Percentiles rank a stretch among this genome's conserved stretches.
Conservation (phyloP, 495 filamentous ascomycete species). For the Lepraria neglecta region DNA sequence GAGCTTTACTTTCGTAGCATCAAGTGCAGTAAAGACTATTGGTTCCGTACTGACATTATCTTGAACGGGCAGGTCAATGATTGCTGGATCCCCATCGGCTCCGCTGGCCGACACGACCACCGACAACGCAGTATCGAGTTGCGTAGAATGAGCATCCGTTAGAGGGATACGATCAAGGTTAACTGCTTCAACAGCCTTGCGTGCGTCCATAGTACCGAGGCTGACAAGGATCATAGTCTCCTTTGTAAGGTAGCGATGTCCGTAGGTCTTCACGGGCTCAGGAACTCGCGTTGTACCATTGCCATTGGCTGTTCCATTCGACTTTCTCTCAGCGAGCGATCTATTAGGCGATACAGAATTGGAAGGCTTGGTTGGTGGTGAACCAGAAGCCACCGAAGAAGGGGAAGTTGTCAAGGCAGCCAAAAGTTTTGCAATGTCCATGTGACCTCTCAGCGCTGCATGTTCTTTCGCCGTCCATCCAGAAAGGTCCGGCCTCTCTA, state of each 20-base stretch:
- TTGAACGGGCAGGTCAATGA: slow-evolving; percentile 87
- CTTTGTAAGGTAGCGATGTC: slow-evolving; percentile 87
- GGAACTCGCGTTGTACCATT: slow-evolving; percentile 40
- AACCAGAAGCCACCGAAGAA: slow-evolving; percentile 35
- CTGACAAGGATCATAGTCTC: slow-evolving; percentile 87
- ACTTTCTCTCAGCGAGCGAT: slow-evolving; percentile 45
- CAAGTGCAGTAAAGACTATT: slow-evolving; percentile 74
- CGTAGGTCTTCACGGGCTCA: slow-evolving; percentile 88
- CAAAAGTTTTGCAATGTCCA: slow-evolving; percentile 66
- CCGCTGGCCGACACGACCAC: slow-evolving; percentile 86
- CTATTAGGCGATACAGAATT: slow-evolving; percentile 37
- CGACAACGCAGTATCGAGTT: slow-evolving; percentile 89
- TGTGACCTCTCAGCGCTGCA: slow-evolving; percentile 79
- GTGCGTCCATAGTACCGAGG: slow-evolving; percentile 86
- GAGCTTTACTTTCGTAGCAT: slow-evolving; percentile 75
- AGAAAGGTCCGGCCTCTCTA: slow-evolving; percentile 69
- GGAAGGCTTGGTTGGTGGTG: slow-evolving; percentile 36
- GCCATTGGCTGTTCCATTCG: slow-evolving; percentile 39
- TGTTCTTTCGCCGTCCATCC: slow-evolving; percentile 96
- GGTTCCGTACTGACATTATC: slow-evolving; percentile 91
- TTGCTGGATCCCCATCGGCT: slow-evolving; percentile 76
- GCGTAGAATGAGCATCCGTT: slow-evolving; percentile 78
- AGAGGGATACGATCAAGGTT: slow-evolving; percentile 85
- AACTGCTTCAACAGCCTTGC: slow-evolving; percentile 73
- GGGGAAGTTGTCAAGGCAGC: slow-evolving; percentile 45